Base-by-base conservation (phyloP, 768 basidiomycete species). In the Kwoniella sp. region DNA sequence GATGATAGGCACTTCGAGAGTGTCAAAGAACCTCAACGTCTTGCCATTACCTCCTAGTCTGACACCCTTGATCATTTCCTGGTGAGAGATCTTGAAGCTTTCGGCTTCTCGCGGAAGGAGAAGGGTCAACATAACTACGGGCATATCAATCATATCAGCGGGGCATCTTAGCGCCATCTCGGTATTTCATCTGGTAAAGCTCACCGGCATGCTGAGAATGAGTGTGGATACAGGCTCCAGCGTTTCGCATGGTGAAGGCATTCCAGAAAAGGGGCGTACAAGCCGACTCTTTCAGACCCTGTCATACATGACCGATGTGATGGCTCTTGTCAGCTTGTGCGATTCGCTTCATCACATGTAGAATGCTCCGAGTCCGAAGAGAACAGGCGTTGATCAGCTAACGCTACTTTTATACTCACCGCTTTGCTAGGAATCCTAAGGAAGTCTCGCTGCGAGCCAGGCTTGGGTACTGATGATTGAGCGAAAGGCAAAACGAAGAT, bases 21-120 rank as follows among this genome's bases (percentile, higher is more conserved):
- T 93, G 80, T 94, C 91, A 58, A 92, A 86, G 80, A 92, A 93
- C 0, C 89, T 88, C 67, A 92, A 76, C 0, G 90, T 85, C n/a
- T 82, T 79, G 1, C 90, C 90, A n/a, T 84, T 87, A 12, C 92
- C 92, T 4, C 86, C 89, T 17, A 87, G 76, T 11, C 91, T 85
- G 50, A 94, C 86, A 25, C 92, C 92, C 79, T 94, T 94, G 78
- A 93, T 94, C 92, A 93, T 93, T 87, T 93, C 92, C 79, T 91
- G 91, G 79, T 93, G 92, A 11, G 90, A 91, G 69, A 93, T 90
- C 64, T 84, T 85, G 71, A 93, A 93, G 22, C 86, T 83, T 26
- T 85, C 82, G 13, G 77, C 74, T 26, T 73, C 61, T 8, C 85
- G 83, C 86, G 88, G 92, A 17, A 92, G 83, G 7, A 77, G 61